phyloP scores from a whole-genome alignment of 306 rosid genomes.

The Ormosia semicastrata region DNA sequence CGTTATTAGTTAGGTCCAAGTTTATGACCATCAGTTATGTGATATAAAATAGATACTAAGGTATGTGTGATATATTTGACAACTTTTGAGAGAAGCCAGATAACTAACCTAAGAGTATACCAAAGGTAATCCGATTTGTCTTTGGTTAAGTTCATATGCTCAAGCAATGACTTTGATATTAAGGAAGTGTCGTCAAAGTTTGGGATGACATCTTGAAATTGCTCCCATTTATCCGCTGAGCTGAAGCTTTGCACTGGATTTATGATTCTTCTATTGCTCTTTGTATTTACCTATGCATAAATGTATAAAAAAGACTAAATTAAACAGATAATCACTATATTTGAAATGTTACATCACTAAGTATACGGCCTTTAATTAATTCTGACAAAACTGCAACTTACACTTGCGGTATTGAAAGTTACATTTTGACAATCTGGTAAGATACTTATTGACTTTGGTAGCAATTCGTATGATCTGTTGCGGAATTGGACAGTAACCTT shows the following conservation, averaged over 20 bases:
- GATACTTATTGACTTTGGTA: slow-evolving; percentile 65
- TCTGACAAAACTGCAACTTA: background rate
- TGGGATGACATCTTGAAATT: slow-evolving; percentile 47
- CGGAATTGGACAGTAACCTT: slow-evolving; percentile 47
- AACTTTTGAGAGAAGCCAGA: background rate
- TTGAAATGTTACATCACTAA: background rate
- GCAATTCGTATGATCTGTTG: slow-evolving; percentile 42
- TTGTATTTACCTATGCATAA: slow-evolving; percentile 37
- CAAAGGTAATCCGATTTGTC: slow-evolving; percentile 76
- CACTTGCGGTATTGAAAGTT: slow-evolving; percentile 63
- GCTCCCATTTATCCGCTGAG: slow-evolving; percentile 53
- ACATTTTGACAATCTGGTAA: slow-evolving; percentile 61
- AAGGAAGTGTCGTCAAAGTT: slow-evolving; percentile 43
- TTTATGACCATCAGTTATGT: background rate
- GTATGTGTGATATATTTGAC: background rate
- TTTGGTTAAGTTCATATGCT: slow-evolving; percentile 70
- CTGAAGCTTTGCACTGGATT: slow-evolving; percentile 36
- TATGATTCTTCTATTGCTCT: slow-evolving; percentile 42
- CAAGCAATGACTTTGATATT: slow-evolving; percentile 52
- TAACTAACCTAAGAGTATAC: slow-evolving; percentile 59
- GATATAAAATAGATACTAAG: background rate
- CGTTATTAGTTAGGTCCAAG: background rate
- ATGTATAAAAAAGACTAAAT: background rate
- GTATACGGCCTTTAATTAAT: background rate
- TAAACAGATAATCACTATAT: background rate